These are phyloP conservation scores for Candida coleopterorum DNA, from an alignment of 805 yeast genomes.

Conservation along the genomic window DNA sequence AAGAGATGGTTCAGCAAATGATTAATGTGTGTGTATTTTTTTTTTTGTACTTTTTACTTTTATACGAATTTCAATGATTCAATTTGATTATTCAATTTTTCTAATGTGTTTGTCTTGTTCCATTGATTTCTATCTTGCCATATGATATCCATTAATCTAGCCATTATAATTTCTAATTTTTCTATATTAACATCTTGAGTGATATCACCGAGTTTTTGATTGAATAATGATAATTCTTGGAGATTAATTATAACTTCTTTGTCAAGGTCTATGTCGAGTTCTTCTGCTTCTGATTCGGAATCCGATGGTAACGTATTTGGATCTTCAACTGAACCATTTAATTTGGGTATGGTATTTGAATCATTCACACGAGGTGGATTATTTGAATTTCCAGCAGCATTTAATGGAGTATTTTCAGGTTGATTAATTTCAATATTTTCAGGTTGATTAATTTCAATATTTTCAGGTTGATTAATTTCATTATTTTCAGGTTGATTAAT, in stretches of 20 bases:
- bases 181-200: conserved; percentile 34
- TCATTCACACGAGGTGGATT: too few relatives aligned
- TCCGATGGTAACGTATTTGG: too few relatives aligned
- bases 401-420: too few relatives aligned
- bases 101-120: conserved; percentile 39
- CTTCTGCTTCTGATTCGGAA: conserved; percentile 32
- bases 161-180: conserved; percentile 42
- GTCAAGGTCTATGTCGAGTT: conserved; percentile 41
- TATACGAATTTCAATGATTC: not conserved
- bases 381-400: too few relatives aligned
- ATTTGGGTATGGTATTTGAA: not conserved
- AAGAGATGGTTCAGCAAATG: conserved; percentile 84
- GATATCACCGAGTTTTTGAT: conserved; percentile 19
- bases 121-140: conserved; percentile 60
- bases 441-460: not conserved
- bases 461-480: not conserved
- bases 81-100: conserved; percentile 19
- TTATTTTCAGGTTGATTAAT: not conserved
- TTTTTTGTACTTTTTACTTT: too few relatives aligned
- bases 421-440: too few relatives aligned
- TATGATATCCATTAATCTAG: conserved; percentile 63
- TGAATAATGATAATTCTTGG: conserved; percentile 18
- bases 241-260: conserved; percentile 30
- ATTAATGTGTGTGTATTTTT: conserved; percentile 26
- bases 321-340: not conserved